Evolutionary conservation across 257 asterid genomes (phyloP).

Genomic region (Gentiana straminea): DNA sequence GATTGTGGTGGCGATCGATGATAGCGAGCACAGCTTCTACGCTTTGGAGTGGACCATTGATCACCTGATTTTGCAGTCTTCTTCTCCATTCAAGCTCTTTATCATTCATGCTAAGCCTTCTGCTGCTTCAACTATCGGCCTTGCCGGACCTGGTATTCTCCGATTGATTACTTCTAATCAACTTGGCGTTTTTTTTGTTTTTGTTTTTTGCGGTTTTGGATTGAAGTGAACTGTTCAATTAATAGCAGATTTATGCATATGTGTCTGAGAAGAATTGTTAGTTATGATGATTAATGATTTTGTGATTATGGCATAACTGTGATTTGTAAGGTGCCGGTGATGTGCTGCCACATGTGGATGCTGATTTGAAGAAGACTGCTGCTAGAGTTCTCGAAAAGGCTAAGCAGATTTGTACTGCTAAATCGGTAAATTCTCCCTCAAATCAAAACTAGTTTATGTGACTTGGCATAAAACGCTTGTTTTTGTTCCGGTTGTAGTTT

Average conservation of each 20-base stretch:
- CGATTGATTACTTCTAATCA: no score
- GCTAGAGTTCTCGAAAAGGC: conserved; percentile 15
- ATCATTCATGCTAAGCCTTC: conserved; percentile 65
- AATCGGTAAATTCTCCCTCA: conserved; percentile 4
- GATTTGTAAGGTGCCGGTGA: conserved; percentile 16
- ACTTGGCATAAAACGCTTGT: no score
- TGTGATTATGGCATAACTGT: no score
- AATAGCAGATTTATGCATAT: no score
- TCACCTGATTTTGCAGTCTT: conserved; percentile 44
- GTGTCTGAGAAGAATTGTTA: no score
- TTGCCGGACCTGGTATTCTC: conserved; percentile 40
- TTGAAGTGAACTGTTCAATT: no score
- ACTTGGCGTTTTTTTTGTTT: no score
- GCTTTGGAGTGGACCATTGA: conserved; percentile 75
- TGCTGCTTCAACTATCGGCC: conserved; percentile 39
- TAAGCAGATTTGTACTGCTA: conserved; percentile 17
- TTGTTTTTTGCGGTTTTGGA: no score
- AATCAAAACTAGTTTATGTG: neutral
- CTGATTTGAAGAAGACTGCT: conserved; percentile 18
- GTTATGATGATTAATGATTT: no score
- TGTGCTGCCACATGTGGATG: conserved; percentile 18
- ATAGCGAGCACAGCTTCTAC: conserved; percentile 67
- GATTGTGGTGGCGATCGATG: conserved; percentile 75
- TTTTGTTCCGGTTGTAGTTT: no score
- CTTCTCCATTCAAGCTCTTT: conserved; percentile 49